Percentiles rank a stretch among this genome's conserved stretches.
phyloP scores from a whole-genome alignment of 1,284 basidiomycete genomes.

The Gomphus sp. region DNA sequence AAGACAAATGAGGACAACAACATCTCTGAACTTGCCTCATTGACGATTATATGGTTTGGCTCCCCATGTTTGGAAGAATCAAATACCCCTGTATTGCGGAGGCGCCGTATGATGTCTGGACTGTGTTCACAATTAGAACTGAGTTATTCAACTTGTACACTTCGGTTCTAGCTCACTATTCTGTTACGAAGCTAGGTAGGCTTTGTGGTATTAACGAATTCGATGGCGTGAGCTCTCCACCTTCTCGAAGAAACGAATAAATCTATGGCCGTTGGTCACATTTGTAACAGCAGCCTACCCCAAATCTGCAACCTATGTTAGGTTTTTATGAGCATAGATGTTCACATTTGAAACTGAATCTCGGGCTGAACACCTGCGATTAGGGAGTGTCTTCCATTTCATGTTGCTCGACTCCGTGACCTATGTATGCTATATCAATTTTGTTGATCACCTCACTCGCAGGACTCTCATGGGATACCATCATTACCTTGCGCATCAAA shows the following conservation, averaged over 20 bases:
- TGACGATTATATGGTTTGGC: conserved; percentile 84
- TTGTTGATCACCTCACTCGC: background rate
- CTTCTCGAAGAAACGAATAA: conserved; percentile 17
- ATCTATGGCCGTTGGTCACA: background rate
- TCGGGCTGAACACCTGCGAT: conserved; percentile 53
- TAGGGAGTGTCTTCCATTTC: conserved; percentile 79
- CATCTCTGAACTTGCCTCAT: conserved; percentile 44
- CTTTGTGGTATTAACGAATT: conserved; percentile 52
- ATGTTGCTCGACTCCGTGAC: conserved; percentile 69
- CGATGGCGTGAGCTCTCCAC: conserved; percentile 58
- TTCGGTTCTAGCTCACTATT: conserved; percentile 33
- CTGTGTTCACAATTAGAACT: conserved; percentile 31
- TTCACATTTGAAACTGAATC: background rate
- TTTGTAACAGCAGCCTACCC: conserved; percentile 39
- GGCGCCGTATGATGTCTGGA: conserved; percentile 67
- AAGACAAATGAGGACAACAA: conserved; percentile 10
- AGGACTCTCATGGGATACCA: background rate
- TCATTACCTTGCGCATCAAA: conserved; percentile 60
- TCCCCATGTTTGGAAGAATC: conserved; percentile 46
- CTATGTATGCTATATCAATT: conserved; percentile 33
- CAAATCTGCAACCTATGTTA: conserved; percentile 59
- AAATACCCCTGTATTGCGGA: conserved; percentile 56
- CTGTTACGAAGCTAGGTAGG: conserved; percentile 55
- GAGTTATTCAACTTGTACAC: background rate
- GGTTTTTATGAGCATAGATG: background rate